Evolutionary conservation across 768 basidiomycete genomes (phyloP), one percentile per base, ranked within the genome.

Genomic region (Coprinopsis marcescibilis): DNA sequence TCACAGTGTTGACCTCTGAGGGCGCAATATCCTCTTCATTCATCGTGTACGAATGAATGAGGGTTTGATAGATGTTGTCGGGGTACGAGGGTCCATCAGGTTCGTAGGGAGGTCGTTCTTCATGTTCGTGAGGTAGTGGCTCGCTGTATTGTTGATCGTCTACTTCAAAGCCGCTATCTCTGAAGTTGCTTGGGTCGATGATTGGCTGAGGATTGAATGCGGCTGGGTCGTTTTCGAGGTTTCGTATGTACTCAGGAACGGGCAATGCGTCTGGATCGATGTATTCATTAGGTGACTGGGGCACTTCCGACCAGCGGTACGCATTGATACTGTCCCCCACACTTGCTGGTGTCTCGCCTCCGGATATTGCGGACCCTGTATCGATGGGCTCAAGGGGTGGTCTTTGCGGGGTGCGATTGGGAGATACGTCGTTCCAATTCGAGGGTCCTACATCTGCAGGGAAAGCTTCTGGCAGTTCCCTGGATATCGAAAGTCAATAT

Each of bases 141-240:
- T 25, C 17, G 8, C 8, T 17, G 21, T 40, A 40, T n/a, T 42
- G n/a, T 35, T 6, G 13, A 12, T 21, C 11, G 30, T 33, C 25
- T 30, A 35, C 46, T 20, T 37, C 37, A 19, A 32, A 40, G 3
- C 27, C 26, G 38, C 12, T 37, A 15, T 26, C 21, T 34, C 13
- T 46, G 19, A 12, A 29, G 11, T 10, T 12, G 17, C 4, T 15
- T 24, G 20, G 19, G 44, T 21, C 8, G 11, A 19, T 23, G 8
- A 30, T 30, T 26, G 3, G 14, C 37, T 11, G 26, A 30, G 17
- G 19, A 44, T n/a, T 26, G 13, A 14, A 14, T 39, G 50, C 45
- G 14, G 35, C 32, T 26, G 50, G 50, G 30, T 52, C 50, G 27
- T 52, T 34, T 25, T 48, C 34, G 38, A 41, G 39, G 14, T 40